Base-by-base conservation (phyloP, 2,329 filamentous ascomycete species). In the Phialophora verrucosa region DNA sequence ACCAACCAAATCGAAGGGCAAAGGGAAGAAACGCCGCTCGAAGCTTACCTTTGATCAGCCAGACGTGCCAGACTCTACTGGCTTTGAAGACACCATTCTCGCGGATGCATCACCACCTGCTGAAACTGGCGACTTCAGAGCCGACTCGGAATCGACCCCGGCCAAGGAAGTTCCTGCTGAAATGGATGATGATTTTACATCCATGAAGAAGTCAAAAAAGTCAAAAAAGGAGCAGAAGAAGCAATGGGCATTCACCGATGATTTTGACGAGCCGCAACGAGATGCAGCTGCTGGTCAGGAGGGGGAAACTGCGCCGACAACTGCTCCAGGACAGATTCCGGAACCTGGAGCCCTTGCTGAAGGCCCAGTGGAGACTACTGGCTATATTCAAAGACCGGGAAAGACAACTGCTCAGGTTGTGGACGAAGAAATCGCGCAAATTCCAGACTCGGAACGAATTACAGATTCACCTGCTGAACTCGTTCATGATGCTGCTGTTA, bases 181-280 rank as follows among this genome's bases (percentile, higher is more conserved):
- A 3, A 38, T 20, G 47, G 56, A 58, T 32, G 63, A 66, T 14
- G 23, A 4, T 12, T 27, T 31, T 31, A n/a, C 31, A n/a, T 61
- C 50, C 35, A 61, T 25, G 35, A 17, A 51, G 12, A 68, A 53
- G 25, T 51, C 59, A 1, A 70, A 65, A 65, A 79, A 78, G 66
- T 73, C 75, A 17, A 70, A 71, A 49, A 75, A 72, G 64, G 68
- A 65, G 29, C 70, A 72, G 50, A 72, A 69, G 58, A 63, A 67
- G 38, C 38, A 58, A 11, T 23, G 58, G 10, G 51, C 42, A 5
- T 44, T 69, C 3, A 29, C 51, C 31, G 50, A 49, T 47, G 53
- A 64, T 20, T 25, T 27, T 42, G 55, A 38, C 25, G 53, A 27
- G 7, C n/a, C 38, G 12, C 20, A 29, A 49, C 42, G 50, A 42